Evolutionary conservation across 2,329 filamentous ascomycete species (phyloP), one percentile per base, ranked within the genome.

Genomic region (Aspergillus viridinutans): DNA sequence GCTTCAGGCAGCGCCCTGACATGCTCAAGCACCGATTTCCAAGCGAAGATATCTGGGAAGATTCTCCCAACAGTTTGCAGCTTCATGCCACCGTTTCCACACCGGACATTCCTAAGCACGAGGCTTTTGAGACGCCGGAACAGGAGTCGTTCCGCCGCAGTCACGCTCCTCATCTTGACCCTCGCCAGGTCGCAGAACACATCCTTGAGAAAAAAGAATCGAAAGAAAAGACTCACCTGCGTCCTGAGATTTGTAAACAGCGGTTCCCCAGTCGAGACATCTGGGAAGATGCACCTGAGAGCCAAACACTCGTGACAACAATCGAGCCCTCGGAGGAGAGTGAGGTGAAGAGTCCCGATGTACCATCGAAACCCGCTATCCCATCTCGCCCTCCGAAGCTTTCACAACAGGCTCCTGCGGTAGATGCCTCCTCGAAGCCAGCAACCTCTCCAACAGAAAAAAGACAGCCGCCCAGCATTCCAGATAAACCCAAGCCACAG

Each of bases 21-120:
- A 60, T 78, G 55, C 80, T 85, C 61, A 77, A 82, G 59, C 84
- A 85, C 61, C 88, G 88, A 60, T 99, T 99, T 74, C 94, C 94
- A 1, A 97, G 92, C 73, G 89, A 92, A 72, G 94, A 99, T 71
- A 85, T 97, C 43, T 99, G 94, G 94, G 94, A 99, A 77, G 95
- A 99, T 72, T 88, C 91, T 0, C 94, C 95, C 3, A 89, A 87
- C 69, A 96, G 92, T 74, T 81, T 90, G 53, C 86, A 94, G 67
- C 85, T 85, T 50, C 78, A 83, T 35, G 87, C 92, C 3, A 92
- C 90, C 58, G 93, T 97, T 7, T 90, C 88, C 2, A 94, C 90
- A 0, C 92, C 92, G 1, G 89, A 92, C 66, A 69, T 83, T 32
- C 78, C 80, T 0, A 81, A 77, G 69, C 69, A 74, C 43, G 69